Evolutionary conservation across 495 filamentous ascomycete species (phyloP).

Genomic region (Xylaria bambusicola): DNA sequence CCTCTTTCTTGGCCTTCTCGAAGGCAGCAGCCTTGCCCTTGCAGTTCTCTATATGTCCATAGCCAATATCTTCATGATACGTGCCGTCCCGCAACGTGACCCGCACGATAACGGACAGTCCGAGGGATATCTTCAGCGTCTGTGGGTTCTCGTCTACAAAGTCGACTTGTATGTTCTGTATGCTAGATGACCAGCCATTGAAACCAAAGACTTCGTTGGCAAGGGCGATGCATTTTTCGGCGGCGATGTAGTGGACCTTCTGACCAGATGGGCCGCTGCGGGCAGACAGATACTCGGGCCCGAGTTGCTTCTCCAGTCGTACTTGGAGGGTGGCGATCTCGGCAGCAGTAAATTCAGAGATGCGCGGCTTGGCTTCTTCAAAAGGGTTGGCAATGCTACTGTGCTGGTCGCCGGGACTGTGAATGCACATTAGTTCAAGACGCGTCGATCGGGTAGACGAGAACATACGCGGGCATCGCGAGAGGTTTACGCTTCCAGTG

Average conservation of each 20-base stretch:
- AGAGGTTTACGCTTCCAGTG: constrained; percentile 1
- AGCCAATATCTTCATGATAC: constrained; percentile 94
- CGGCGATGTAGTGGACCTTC: constrained; percentile 87
- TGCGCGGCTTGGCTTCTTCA: constrained; percentile 64
- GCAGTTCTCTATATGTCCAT: constrained; percentile 92
- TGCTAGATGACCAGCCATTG: constrained; percentile 94
- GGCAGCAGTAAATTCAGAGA: constrained; percentile 80
- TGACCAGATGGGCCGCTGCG: constrained; percentile 76
- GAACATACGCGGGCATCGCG: constrained; percentile 49
- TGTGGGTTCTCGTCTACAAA: constrained; percentile 67
- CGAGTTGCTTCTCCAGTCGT: constrained; percentile 88
- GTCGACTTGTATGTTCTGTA: constrained; percentile 87
- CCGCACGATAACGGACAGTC: constrained; percentile 83
- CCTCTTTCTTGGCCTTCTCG: constrained; percentile 98
- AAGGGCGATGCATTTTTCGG: constrained; percentile 91
- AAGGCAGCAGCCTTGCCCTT: constrained; percentile 93
- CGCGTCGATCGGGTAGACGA: constrained; percentile 7
- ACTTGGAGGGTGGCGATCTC: constrained; percentile 88
- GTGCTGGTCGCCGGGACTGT: constrained; percentile 83
- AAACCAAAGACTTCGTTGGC: constrained; percentile 99
- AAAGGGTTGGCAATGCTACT: constrained; percentile 67
- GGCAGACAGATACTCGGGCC: constrained; percentile 91
- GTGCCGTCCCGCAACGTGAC: constrained; percentile 90
- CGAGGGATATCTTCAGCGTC: constrained; percentile 72
- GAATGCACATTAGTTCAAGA: constrained; percentile 28